These are phyloP conservation scores for Neoboletus magnificus DNA, from an alignment of 768 basidiomycete species.

Conservation along the genomic window DNA sequence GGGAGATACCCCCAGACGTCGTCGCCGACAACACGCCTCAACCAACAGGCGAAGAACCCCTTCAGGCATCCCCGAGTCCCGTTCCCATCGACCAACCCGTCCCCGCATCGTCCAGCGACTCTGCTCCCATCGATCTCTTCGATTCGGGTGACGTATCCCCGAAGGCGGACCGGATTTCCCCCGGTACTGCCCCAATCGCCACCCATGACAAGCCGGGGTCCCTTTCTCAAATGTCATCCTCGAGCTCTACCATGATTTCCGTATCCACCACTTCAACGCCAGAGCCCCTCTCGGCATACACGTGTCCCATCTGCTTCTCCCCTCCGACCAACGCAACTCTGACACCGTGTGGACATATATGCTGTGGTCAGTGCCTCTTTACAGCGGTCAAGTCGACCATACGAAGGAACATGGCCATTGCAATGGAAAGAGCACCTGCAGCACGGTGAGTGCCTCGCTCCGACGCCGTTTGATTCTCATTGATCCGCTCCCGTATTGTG, in stretches of 20 bases:
- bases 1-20: constrained; percentile 18
- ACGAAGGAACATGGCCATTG: constrained; percentile 41
- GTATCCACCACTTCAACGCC: background rate
- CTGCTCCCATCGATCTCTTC: constrained; percentile 3
- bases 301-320: constrained; percentile 78
- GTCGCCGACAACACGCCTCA: background rate
- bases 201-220: background rate
- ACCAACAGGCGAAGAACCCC: background rate
- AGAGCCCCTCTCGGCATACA: constrained; percentile 55
- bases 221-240: background rate
- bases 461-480: background rate
- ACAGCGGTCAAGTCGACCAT: constrained; percentile 64
- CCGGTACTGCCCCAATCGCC: background rate
- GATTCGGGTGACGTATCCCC: background rate
- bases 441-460: constrained; percentile 36
- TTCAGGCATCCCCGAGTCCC: background rate
- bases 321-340: constrained; percentile 72
- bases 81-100: background rate
- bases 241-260: background rate
- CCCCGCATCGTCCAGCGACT: background rate
- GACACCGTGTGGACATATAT: constrained; percentile 78
- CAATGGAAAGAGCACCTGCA: constrained; percentile 30
- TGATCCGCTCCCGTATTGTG: background rate
- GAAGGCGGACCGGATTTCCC: background rate
- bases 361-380: constrained; percentile 75